These are phyloP conservation scores for Rubia yunnanensis DNA, from an alignment of 257 asterid genomes.

Conservation along the genomic window DNA sequence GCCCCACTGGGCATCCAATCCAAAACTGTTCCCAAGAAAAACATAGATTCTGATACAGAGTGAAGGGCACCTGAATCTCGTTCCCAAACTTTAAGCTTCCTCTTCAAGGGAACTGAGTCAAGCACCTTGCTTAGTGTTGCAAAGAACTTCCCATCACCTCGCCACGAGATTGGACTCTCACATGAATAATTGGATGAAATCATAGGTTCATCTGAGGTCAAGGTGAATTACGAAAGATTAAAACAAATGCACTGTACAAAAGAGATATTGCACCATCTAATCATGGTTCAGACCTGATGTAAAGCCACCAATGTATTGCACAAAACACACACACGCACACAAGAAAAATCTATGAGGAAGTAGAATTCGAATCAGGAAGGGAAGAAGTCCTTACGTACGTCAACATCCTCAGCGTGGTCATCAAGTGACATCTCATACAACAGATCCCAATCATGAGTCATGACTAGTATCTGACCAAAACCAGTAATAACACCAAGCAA, in stretches of 20 bases:
- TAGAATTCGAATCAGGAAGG: conserved; percentile 15
- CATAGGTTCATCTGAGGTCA: conserved; percentile 45
- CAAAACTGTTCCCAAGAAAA: conserved; percentile 60
- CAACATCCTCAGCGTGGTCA: conserved; percentile 66
- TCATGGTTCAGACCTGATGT: not conserved
- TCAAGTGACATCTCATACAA: conserved; percentile 77
- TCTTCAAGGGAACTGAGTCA: conserved; percentile 35
- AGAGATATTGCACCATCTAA: not conserved
- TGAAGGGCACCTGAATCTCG: conserved; percentile 78
- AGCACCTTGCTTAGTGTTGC: conserved; percentile 59
- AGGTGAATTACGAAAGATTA: not conserved
- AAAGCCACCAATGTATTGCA: not conserved
- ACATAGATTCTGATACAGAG: conserved; percentile 70
- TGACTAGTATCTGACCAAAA: conserved; percentile 74
- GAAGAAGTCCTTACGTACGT: conserved; percentile 77
- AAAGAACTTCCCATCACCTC: conserved; percentile 89
- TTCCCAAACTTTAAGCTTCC: conserved; percentile 92
- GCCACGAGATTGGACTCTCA: conserved; percentile 69
- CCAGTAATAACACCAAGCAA: conserved; percentile 73
- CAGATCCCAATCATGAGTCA: conserved; percentile 97
- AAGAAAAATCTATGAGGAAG: not conserved
- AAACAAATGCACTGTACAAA: not conserved
- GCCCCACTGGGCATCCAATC: conserved; percentile 91
- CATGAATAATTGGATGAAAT: conserved; percentile 36
- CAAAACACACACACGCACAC: not conserved